Evolutionary conservation across 768 basidiomycete species (phyloP).

Genomic region (Calocybe gangraenosa): DNA sequence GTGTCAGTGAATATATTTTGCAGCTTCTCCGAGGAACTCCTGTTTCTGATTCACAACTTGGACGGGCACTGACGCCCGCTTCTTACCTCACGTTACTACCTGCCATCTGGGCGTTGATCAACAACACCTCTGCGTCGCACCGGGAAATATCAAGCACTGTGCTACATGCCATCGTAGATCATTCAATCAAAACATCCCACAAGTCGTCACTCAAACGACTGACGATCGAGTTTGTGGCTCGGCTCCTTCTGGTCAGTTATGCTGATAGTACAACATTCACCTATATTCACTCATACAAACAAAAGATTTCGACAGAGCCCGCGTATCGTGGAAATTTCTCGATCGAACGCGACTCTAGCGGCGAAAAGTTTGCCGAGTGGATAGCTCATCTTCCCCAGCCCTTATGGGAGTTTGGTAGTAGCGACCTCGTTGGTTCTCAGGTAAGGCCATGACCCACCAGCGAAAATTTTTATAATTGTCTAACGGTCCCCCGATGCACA

Average conservation of each 20-base stretch:
- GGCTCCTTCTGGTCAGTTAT: slow-evolving; percentile 60
- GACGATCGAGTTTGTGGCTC: slow-evolving; percentile 73
- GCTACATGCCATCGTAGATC: slow-evolving; percentile 56
- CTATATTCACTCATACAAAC: slow-evolving; percentile 21
- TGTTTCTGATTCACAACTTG: slow-evolving; percentile 36
- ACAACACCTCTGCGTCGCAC: slow-evolving; percentile 28
- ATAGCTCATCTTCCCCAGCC: slow-evolving; percentile 69
- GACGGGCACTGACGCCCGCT: slow-evolving; percentile 45
- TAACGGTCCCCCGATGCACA: slow-evolving; percentile 19
- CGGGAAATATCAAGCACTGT: slow-evolving; percentile 29
- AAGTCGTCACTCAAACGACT: slow-evolving; percentile 60
- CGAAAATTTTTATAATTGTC: slow-evolving; percentile 10
- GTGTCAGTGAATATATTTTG: slow-evolving; percentile 58
- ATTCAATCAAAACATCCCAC: slow-evolving; percentile 56
- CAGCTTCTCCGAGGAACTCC: slow-evolving; percentile 52
- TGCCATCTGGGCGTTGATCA: slow-evolving; percentile 73
- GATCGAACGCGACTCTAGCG: slow-evolving; percentile 21
- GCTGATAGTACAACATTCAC: slow-evolving; percentile 5
- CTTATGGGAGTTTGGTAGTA: slow-evolving; percentile 79
- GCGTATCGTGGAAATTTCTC: slow-evolving; percentile 49
- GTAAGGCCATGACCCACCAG: slow-evolving; percentile 32
- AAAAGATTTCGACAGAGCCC: slow-evolving; percentile 50
- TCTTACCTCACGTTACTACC: slow-evolving; percentile 71
- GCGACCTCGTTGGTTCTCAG: slow-evolving; percentile 54
- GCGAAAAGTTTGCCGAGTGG: slow-evolving; percentile 54